These are phyloP conservation scores for Xylariaceae sp. DNA, from an alignment of 2,329 filamentous ascomycete genomes.

Conservation along the genomic window DNA sequence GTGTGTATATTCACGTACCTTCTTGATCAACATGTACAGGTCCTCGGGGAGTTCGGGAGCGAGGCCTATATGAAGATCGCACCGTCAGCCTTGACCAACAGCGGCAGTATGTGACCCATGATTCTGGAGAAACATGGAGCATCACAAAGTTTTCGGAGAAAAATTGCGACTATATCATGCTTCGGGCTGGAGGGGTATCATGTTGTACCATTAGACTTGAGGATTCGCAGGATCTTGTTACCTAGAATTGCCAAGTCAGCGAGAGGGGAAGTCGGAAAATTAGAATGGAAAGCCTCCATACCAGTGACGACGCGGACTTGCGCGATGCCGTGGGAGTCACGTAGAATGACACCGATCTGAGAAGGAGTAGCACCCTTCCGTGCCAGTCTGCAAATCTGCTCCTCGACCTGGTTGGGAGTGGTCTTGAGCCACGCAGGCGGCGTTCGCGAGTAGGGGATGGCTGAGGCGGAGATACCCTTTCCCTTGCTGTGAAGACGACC, in stretches of 20 bases:
- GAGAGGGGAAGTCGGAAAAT: not conserved
- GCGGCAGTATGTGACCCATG: slow-evolving; percentile 61
- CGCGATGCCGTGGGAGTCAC: slow-evolving; percentile 96
- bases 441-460: slow-evolving; percentile 94
- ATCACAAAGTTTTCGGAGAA: slow-evolving; percentile 20
- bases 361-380: slow-evolving; percentile 98
- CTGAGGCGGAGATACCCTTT: slow-evolving; percentile 97
- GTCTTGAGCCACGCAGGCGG: slow-evolving; percentile 97
- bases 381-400: slow-evolving; percentile 99
- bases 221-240: slow-evolving; percentile 99
- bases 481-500: slow-evolving; percentile 99
- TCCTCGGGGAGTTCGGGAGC: slow-evolving; percentile 99
- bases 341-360: slow-evolving; percentile 97
- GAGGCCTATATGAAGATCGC: slow-evolving; percentile 87
- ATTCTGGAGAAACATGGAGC: slow-evolving; percentile 1
- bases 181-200: slow-evolving; percentile 34
- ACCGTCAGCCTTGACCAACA: slow-evolving; percentile 93
- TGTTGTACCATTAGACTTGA: slow-evolving; percentile 94
- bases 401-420: slow-evolving; percentile 96
- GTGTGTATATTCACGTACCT: slow-evolving; percentile 60
- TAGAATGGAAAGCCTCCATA: slow-evolving; percentile 51
- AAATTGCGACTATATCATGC: slow-evolving; percentile 20
- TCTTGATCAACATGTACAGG: slow-evolving; percentile 99
- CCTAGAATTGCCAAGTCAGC: slow-evolving; percentile 53
- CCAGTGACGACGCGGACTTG: slow-evolving; percentile 98